phyloP scores from a whole-genome alignment of 805 yeast species.

The Starmerella floricola region DNA sequence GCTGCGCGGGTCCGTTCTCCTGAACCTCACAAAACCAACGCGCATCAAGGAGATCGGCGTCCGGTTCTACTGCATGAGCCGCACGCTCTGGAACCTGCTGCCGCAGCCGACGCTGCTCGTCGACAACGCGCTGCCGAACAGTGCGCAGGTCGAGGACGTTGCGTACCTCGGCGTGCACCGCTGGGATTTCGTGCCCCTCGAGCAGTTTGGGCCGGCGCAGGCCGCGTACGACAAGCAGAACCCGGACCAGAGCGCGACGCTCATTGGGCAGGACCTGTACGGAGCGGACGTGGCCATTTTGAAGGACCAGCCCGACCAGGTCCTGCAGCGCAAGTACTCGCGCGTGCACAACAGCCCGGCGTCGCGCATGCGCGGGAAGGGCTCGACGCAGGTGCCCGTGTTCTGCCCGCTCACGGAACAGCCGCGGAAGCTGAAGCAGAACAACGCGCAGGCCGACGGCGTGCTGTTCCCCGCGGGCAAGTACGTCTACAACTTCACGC shows the following conservation, averaged over 20 bases:
- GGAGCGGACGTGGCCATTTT: slow-evolving; percentile 28
- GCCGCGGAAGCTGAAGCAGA: slow-evolving; percentile 20
- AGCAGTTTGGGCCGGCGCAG: slow-evolving; percentile 20
- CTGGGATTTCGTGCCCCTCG: slow-evolving; percentile 29
- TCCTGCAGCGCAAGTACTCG: slow-evolving; percentile 14
- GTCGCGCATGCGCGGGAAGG: slow-evolving; percentile 13
- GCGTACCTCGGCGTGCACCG: slow-evolving; percentile 26
- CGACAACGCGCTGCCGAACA: slow-evolving; percentile 23
- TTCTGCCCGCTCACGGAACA: slow-evolving; percentile 18
- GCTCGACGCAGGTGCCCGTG: slow-evolving; percentile 19
- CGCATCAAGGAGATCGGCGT: slow-evolving; percentile 56
- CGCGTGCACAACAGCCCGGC: slow-evolving; percentile 13
- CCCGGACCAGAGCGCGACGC: slow-evolving; percentile 22
- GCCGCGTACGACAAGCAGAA: slow-evolving; percentile 10
- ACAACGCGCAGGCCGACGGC: slow-evolving; percentile 18
- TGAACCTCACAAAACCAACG: slow-evolving; percentile 60
- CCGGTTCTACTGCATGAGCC: slow-evolving; percentile 50
- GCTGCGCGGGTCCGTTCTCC: slow-evolving; percentile 62
- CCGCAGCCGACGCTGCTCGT: slow-evolving; percentile 23
- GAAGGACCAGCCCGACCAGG: slow-evolving; percentile 14
- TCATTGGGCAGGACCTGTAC: slow-evolving; percentile 25
- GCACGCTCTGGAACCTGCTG: slow-evolving; percentile 86
- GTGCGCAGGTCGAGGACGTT: slow-evolving; percentile 27
- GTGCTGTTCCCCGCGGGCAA: slow-evolving; percentile 58
- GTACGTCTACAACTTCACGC: slow-evolving; percentile 72